phyloP scores from a whole-genome alignment of 495 filamentous ascomycete genomes.

The Choiromyces venosus region DNA sequence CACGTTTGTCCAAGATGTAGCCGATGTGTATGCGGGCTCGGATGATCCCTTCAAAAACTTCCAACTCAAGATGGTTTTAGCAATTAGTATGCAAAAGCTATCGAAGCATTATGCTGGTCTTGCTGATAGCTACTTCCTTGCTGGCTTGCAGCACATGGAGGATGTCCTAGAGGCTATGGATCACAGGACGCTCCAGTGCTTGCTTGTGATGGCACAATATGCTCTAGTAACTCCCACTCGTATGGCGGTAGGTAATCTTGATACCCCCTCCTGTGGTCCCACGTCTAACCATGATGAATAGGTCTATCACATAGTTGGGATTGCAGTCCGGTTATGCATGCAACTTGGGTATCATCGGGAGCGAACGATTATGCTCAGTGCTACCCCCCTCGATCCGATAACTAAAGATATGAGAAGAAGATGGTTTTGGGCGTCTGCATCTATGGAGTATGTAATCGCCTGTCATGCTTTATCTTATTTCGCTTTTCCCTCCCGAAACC shows the following conservation, averaged over 20 bases:
- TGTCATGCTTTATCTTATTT: background rate
- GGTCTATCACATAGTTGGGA: constrained; percentile 80
- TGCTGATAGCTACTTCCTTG: constrained; percentile 86
- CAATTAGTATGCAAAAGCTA: constrained; percentile 85
- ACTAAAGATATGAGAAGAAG: constrained; percentile 84
- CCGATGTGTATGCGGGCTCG: constrained; percentile 71
- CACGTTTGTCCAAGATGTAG: constrained; percentile 65
- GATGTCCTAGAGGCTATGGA: constrained; percentile 72
- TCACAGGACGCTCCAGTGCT: constrained; percentile 80
- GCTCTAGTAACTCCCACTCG: constrained; percentile 84
- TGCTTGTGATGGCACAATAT: constrained; percentile 82
- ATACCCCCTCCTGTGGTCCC: background rate
- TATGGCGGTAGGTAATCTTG: constrained; percentile 55
- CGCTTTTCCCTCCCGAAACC: background rate
- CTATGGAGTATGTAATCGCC: constrained; percentile 61
- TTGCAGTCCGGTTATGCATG: constrained; percentile 77
- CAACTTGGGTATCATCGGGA: constrained; percentile 80
- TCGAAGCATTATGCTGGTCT: constrained; percentile 73
- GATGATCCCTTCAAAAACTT: constrained; percentile 78
- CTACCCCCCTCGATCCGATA: constrained; percentile 55
- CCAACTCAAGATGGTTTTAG: constrained; percentile 77
- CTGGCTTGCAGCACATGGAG: constrained; percentile 75
- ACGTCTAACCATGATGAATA: constrained; percentile 18
- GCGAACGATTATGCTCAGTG: constrained; percentile 63
- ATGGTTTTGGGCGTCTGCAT: constrained; percentile 75